Evolutionary conservation across 139 green algal species (phyloP).

Genomic region (Diplosphaera chodatii): DNA sequence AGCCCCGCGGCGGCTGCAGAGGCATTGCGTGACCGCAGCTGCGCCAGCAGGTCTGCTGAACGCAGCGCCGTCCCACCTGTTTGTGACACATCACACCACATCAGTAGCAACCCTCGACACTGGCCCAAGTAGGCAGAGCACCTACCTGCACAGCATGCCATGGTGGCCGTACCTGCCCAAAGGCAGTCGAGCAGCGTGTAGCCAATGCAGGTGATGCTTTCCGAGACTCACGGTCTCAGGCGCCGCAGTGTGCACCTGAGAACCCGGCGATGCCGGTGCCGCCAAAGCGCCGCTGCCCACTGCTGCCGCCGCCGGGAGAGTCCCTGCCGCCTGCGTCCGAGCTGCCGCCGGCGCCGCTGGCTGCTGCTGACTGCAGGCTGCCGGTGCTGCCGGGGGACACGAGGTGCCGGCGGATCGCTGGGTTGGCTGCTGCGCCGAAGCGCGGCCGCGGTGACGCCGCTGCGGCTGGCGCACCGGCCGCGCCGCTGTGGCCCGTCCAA

Average conservation of each 20-base stretch:
- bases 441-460: background rate
- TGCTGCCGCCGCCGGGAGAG: background rate
- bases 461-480: background rate
- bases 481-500: conserved; percentile 74
- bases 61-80: conserved; percentile 16
- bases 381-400: background rate
- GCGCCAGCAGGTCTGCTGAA: conserved; percentile 41
- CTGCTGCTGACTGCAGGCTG: too few relatives aligned
- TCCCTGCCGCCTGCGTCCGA: background rate
- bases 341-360: background rate
- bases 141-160: too few relatives aligned
- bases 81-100: too few relatives aligned
- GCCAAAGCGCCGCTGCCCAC: conserved; percentile 8
- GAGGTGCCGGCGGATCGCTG: background rate
- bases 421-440: conserved; percentile 35
- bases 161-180: too few relatives aligned
- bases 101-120: too few relatives aligned
- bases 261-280: background rate
- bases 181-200: too few relatives aligned
- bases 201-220: too few relatives aligned
- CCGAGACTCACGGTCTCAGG: too few relatives aligned
- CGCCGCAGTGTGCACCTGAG: too few relatives aligned
- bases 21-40: conserved; percentile 33
- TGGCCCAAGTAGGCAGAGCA: too few relatives aligned
- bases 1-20: conserved; percentile 10